Conservation (phyloP, 176 grass and related monocot genomes). For the Eragrostis nindensis region DNA sequence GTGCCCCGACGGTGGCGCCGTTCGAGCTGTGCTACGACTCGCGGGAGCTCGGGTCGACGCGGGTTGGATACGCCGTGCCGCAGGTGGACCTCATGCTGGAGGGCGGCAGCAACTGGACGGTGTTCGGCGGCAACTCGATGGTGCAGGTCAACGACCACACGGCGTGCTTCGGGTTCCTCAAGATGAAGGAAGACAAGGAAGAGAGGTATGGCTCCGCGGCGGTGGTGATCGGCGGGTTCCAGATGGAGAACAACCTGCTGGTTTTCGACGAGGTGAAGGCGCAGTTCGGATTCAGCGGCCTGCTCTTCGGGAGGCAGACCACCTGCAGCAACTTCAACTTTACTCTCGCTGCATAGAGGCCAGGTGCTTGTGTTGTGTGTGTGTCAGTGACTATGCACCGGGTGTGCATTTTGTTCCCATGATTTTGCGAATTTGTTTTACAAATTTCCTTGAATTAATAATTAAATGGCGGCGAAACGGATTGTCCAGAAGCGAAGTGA, state of each 20-base stretch:
- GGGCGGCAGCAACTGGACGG: conserved; percentile 48
- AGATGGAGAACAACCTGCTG: conserved; percentile 72
- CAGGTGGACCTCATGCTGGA: conserved; percentile 47
- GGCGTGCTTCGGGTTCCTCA: conserved; percentile 52
- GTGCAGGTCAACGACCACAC: conserved; percentile 36
- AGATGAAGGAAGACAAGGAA: conserved; percentile 19
- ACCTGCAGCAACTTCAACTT: conserved; percentile 64
- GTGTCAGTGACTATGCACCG: not conserved
- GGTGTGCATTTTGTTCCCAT: not conserved
- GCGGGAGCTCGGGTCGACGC: conserved; percentile 29
- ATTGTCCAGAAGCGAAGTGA: no score
- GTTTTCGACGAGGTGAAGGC: conserved; percentile 51
- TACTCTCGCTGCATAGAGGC: conserved; percentile 15
- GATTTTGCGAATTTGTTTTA: not conserved
- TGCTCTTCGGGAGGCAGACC: conserved; percentile 37
- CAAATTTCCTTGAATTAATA: no score
- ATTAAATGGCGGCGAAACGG: no score
- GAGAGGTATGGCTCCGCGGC: conserved; percentile 9
- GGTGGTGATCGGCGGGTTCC: conserved; percentile 57
- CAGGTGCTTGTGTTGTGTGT: not conserved
- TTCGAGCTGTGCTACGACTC: conserved; percentile 65
- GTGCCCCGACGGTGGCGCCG: conserved; percentile 23
- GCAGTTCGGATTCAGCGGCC: conserved; percentile 41
- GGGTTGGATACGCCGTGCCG: conserved; percentile 60
- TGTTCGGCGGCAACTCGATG: conserved; percentile 65